Conservation (phyloP, 257 asterid genomes). For the Gentiana dahurica region DNA sequence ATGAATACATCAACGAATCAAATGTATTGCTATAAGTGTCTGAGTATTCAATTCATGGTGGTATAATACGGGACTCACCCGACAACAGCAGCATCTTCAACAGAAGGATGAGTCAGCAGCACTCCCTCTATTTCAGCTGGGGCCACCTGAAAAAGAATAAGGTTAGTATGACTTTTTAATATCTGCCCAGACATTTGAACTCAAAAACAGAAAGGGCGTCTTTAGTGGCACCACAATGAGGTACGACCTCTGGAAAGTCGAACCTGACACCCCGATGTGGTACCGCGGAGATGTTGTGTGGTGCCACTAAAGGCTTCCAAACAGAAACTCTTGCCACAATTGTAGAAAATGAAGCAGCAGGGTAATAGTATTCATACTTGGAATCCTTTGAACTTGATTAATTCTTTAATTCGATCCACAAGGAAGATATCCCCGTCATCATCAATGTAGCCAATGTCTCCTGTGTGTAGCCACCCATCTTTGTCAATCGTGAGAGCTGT, state of each 20-base stretch:
- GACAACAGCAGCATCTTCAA: constrained; percentile 88
- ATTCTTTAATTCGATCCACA: constrained; percentile 82
- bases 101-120: constrained; percentile 68
- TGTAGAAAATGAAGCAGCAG: not conserved
- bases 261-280: too few species aligned
- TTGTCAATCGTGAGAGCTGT: constrained; percentile 61
- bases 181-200: not conserved
- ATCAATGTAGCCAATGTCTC: constrained; percentile 90
- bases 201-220: not conserved
- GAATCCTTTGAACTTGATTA: constrained; percentile 88
- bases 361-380: constrained; percentile 30
- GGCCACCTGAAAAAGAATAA: constrained; percentile 57
- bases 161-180: not conserved
- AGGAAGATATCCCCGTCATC: constrained; percentile 76
- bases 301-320: too few species aligned
- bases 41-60: too few species aligned
- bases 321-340: not conserved
- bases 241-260: too few species aligned
- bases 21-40: too few species aligned
- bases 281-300: too few species aligned
- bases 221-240: too few species aligned
- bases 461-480: constrained; percentile 92
- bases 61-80: constrained; percentile 34
- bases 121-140: constrained; percentile 98
- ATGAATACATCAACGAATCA: too few species aligned